Conservation (phyloP, 805 yeast species). For the Nakazawaea wickerhamii region DNA sequence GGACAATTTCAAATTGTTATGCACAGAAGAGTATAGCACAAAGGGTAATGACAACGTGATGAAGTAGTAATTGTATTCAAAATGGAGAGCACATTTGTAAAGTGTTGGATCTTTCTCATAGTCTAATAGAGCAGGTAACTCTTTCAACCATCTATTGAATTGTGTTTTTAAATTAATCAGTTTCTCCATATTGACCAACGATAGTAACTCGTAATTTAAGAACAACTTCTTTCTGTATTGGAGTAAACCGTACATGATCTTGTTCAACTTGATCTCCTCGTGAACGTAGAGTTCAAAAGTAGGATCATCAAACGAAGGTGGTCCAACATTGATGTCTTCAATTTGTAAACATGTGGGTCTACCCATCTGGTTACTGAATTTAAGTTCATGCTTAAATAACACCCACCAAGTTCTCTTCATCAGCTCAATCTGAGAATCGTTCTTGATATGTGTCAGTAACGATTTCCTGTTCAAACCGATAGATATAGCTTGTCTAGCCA, state of each 20-base stretch:
- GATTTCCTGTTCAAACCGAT: conserved; percentile 17
- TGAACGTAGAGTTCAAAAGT: conserved; percentile 1
- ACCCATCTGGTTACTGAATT: conserved; percentile 13
- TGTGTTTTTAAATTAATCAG: conserved; percentile 9
- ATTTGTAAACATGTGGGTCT: conserved; percentile 11
- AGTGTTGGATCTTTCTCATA: conserved; percentile 6
- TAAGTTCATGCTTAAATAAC: conserved; percentile 8
- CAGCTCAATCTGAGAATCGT: conserved; percentile 4
- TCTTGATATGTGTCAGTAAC: conserved; percentile 1
- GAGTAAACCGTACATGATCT: conserved; percentile 8
- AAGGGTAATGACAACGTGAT: conserved; percentile 12
- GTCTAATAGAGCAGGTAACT: not conserved
- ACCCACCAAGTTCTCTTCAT: conserved; percentile 13
- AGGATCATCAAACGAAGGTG: conserved; percentile 6
- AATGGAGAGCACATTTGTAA: conserved; percentile 1
- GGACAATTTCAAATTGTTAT: conserved; percentile 3
- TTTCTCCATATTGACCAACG: conserved; percentile 11
- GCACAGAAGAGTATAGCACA: conserved; percentile 8
- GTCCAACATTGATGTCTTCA: conserved; percentile 11
- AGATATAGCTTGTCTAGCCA: conserved; percentile 18
- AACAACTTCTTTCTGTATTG: conserved; percentile 12
- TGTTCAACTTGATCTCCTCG: conserved; percentile 11
- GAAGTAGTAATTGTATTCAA: conserved; percentile 12
- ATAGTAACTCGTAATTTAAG: conserved; percentile 9
- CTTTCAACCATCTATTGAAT: conserved; percentile 8